phyloP scores from a whole-genome alignment of 805 yeast species.

The Lachancea waltii region DNA sequence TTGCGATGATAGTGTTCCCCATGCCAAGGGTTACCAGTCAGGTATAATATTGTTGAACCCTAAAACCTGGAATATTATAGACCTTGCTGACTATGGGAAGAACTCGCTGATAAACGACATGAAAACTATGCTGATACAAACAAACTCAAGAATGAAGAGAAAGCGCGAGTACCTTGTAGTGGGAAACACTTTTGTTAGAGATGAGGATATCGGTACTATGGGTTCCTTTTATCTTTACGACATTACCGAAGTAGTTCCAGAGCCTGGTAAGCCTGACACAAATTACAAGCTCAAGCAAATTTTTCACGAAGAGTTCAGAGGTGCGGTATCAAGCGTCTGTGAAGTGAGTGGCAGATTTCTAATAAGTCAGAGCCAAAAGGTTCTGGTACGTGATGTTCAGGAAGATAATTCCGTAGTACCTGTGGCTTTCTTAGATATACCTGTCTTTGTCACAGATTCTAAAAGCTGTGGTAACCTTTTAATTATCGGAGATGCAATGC shows the following conservation, averaged over 20 bases:
- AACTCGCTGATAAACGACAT: slow-evolving; percentile 49
- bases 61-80: slow-evolving; percentile 68
- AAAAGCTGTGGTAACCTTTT: slow-evolving; percentile 79
- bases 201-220: slow-evolving; percentile 73
- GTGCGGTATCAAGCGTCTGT: slow-evolving; percentile 73
- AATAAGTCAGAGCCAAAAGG: slow-evolving; percentile 77
- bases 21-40: slow-evolving; percentile 55
- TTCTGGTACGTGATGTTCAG: slow-evolving; percentile 72
- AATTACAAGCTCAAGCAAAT: slow-evolving; percentile 70
- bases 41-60: slow-evolving; percentile 64
- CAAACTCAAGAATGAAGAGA: slow-evolving; percentile 35
- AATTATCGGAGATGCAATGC: slow-evolving; percentile 73
- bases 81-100: slow-evolving; percentile 55
- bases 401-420: slow-evolving; percentile 84
- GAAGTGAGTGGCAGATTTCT: slow-evolving; percentile 80
- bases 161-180: slow-evolving; percentile 63
- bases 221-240: slow-evolving; percentile 75
- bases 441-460: slow-evolving; percentile 69
- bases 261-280: slow-evolving; percentile 79
- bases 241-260: slow-evolving; percentile 78
- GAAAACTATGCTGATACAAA: slow-evolving; percentile 33
- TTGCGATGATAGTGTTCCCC: slow-evolving; percentile 38
- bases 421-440: slow-evolving; percentile 88
- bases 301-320: slow-evolving; percentile 67
- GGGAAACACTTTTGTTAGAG: slow-evolving; percentile 71